Percentiles rank a stretch among this genome's conserved stretches.
phyloP scores from a whole-genome alignment of 202 grass and related monocot genomes.

The Panicum hallii region DNA sequence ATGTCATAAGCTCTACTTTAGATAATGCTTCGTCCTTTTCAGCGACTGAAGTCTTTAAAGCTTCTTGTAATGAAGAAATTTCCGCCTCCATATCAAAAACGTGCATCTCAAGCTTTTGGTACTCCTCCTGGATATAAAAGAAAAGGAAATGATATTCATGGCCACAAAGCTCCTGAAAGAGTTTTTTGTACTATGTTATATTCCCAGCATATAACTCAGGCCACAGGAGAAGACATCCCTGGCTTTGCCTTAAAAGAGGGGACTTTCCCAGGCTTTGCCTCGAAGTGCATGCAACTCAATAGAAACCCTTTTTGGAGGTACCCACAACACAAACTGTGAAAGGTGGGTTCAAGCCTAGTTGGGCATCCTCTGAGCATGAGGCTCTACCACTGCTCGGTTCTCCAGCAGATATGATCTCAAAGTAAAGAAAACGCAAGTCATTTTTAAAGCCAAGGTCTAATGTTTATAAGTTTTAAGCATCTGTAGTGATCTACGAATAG shows the following conservation, averaged over 20 bases:
- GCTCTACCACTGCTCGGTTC: neutral
- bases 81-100: slow-evolving; percentile 70
- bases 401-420: neutral
- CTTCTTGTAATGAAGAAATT: slow-evolving; percentile 77
- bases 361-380: neutral
- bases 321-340: neutral
- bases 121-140: slow-evolving; percentile 69
- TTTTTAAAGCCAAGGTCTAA: neutral
- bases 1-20: slow-evolving; percentile 63
- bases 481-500: slow-evolving; percentile 23
- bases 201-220: neutral
- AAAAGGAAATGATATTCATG: slow-evolving; percentile 38
- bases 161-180: slow-evolving; percentile 9
- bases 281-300: too few relatives aligned
- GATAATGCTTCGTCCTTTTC: slow-evolving; percentile 80
- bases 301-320: neutral
- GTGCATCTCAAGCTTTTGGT: slow-evolving; percentile 72
- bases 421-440: neutral
- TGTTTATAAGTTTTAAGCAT: neutral
- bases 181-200: neutral
- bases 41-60: slow-evolving; percentile 54
- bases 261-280: too few relatives aligned
- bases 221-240: neutral
- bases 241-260: neutral
- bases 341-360: neutral